Percentiles rank a stretch among this genome's conserved stretches.
phyloP scores from a whole-genome alignment of 495 filamentous ascomycete genomes.

The Clavariopsis aquatica region DNA sequence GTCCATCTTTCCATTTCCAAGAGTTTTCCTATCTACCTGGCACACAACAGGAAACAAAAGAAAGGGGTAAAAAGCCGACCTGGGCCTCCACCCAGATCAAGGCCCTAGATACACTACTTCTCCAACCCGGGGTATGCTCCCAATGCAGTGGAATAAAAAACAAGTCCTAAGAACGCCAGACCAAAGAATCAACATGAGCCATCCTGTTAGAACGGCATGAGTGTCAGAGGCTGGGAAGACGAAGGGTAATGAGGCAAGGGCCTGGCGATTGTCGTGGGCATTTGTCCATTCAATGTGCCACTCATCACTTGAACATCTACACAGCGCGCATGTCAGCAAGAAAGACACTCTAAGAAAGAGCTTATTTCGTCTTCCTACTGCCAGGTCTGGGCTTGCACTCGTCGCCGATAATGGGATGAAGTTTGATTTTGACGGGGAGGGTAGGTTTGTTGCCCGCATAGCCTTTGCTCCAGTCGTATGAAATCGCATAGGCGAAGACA shows the following conservation, averaged over 20 bases:
- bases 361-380: conserved; percentile 68
- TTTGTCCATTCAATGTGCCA: too few species aligned
- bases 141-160: background rate
- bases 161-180: background rate
- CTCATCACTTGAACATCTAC: too few species aligned
- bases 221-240: too few species aligned
- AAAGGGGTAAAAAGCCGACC: background rate
- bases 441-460: conserved; percentile 70
- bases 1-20: background rate
- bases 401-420: conserved; percentile 73
- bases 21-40: background rate
- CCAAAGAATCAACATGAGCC: background rate
- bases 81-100: background rate
- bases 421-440: conserved; percentile 79
- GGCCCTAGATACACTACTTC: background rate
- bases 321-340: background rate
- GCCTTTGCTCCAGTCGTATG: conserved; percentile 95
- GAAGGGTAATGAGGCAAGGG: too few species aligned
- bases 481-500: conserved; percentile 88
- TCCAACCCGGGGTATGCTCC: background rate
- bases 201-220: background rate
- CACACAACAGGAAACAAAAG: background rate
- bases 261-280: too few species aligned
- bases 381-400: conserved; percentile 79
- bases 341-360: background rate